Conservation (phyloP, 73 alveolate species). For the Halteria grandinella region DNA sequence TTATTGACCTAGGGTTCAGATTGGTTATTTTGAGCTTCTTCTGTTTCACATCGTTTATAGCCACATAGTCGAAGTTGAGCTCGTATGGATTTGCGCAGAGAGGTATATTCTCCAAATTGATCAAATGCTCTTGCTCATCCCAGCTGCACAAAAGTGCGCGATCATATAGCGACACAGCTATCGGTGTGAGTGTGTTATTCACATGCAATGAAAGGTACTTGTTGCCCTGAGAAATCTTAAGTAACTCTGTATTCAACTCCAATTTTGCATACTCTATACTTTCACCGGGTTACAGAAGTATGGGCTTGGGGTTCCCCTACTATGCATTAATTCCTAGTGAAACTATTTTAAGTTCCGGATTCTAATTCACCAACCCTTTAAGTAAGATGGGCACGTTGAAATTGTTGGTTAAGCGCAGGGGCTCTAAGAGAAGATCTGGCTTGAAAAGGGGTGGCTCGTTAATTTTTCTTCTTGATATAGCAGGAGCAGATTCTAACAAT, state of each 20-base stretch:
- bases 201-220: conserved; percentile 15
- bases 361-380: conserved; percentile 19
- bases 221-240: conserved; percentile 21
- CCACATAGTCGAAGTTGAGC: conserved; percentile 29
- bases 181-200: conserved; percentile 17
- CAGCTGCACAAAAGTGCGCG: conserved; percentile 13
- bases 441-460: background rate
- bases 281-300: conserved; percentile 11
- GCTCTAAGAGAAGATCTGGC: conserved; percentile 37
- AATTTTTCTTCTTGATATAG: conserved; percentile 12
- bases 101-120: conserved; percentile 12
- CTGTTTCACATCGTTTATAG: background rate
- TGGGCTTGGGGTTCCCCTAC: background rate
- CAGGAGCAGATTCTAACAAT: background rate
- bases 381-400: conserved; percentile 8
- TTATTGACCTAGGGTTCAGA: conserved; percentile 28
- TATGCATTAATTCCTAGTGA: background rate
- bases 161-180: conserved; percentile 19
- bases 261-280: conserved; percentile 18
- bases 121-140: conserved; percentile 20
- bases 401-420: conserved; percentile 10
- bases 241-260: conserved; percentile 2
- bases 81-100: conserved; percentile 33
- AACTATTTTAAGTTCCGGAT: conserved; percentile 15
- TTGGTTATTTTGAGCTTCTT: conserved; percentile 20